These are phyloP conservation scores for Leccinum longicurvipes DNA, from an alignment of 768 basidiomycete species.

Conservation along the genomic window DNA sequence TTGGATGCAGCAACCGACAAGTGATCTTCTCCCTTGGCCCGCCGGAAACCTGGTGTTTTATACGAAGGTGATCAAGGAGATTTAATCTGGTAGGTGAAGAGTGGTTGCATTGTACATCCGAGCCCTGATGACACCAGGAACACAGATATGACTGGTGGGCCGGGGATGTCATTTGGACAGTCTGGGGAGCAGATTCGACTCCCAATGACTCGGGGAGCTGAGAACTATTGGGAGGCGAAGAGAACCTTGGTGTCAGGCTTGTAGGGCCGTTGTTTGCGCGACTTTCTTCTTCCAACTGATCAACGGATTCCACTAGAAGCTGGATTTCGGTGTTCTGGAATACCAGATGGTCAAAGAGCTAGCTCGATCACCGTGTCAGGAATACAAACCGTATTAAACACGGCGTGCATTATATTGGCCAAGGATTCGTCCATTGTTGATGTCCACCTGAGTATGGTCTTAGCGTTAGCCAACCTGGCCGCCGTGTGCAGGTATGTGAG, in stretches of 20 bases:
- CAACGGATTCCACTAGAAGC: not conserved
- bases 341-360: not conserved
- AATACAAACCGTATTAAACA: not conserved
- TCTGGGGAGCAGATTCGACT: not conserved
- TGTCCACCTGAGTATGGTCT: not conserved
- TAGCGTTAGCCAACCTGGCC: not conserved
- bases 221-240: not conserved
- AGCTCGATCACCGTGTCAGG: not conserved
- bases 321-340: not conserved
- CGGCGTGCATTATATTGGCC: not conserved
- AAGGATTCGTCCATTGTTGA: not conserved
- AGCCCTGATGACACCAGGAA: slow-evolving; percentile 7
- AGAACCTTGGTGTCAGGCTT: not conserved
- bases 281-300: not conserved
- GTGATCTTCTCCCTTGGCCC: not conserved
- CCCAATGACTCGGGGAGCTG: not conserved
- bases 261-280: not conserved
- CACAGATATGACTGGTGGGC: slow-evolving; percentile 4
- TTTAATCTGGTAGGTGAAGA: not conserved
- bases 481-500: not conserved
- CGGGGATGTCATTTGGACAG: not conserved
- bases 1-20: slow-evolving; percentile 12
- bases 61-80: slow-evolving; percentile 16
- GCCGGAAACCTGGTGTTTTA: slow-evolving; percentile 13
- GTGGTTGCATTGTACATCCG: not conserved